These are phyloP conservation scores for Fusarium nematophilum DNA, from an alignment of 2,329 filamentous ascomycete species.

Conservation along the genomic window DNA sequence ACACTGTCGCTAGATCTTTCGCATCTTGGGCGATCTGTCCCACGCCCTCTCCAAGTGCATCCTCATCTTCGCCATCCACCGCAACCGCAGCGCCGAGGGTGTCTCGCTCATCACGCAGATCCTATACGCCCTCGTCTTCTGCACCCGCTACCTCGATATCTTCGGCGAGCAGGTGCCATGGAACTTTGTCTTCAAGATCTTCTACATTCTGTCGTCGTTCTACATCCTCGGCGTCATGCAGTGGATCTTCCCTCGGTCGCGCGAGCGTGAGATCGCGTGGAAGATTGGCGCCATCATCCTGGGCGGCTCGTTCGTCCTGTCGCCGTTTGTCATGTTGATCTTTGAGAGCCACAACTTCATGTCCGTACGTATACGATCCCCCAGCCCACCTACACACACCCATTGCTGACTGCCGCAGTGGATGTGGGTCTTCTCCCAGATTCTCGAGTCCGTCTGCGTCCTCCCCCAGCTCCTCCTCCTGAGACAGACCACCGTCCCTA, in stretches of 20 bases:
- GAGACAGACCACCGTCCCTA: conserved; percentile 93
- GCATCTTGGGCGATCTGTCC: conserved; percentile 84
- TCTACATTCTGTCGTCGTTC: conserved; percentile 85
- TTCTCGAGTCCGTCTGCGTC: conserved; percentile 91
- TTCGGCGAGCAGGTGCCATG: conserved; percentile 69
- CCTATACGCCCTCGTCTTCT: conserved; percentile 88
- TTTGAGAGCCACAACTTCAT: conserved; percentile 66
- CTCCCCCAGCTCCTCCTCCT: conserved; percentile 92
- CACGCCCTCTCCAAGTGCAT: conserved; percentile 91
- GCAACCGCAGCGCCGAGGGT: conserved; percentile 88
- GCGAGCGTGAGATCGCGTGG: conserved; percentile 93
- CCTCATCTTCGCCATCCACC: conserved; percentile 89
- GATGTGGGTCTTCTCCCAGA: conserved; percentile 88
- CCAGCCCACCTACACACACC: neutral
- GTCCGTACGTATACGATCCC: conserved; percentile 55
- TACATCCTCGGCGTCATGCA: conserved; percentile 93
- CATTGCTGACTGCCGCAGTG: conserved; percentile 62
- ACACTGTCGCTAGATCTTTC: conserved; percentile 66
- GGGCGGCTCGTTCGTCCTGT: conserved; percentile 71
- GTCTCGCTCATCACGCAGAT: conserved; percentile 92
- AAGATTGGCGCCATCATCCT: conserved; percentile 82
- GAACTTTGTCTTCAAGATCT: conserved; percentile 88
- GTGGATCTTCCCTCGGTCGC: conserved; percentile 84
- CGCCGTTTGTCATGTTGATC: conserved; percentile 79
- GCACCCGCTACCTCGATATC: conserved; percentile 87